Conservation (phyloP, 2,329 filamentous ascomycete species). For the Pestalotiopsis fici region DNA sequence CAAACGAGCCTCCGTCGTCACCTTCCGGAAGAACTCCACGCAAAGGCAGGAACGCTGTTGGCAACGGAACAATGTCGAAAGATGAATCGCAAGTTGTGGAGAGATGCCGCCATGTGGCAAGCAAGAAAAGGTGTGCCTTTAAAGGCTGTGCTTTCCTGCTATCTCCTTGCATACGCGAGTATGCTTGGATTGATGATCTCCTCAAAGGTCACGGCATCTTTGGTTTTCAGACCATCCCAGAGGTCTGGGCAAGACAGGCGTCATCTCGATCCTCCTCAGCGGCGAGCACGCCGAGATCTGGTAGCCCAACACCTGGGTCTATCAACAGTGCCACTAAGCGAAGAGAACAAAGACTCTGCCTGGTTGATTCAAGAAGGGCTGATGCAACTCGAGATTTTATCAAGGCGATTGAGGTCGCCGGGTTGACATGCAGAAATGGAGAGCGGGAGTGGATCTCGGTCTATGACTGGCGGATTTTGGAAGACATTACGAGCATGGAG, state of each 20-base stretch:
- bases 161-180: conserved; percentile 39
- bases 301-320: neutral
- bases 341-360: conserved; percentile 31
- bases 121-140: conserved; percentile 42
- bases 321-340: neutral
- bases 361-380: conserved; percentile 39
- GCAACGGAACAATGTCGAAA: neutral
- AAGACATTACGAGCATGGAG: conserved; percentile 41
- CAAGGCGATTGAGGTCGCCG: conserved; percentile 28
- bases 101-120: conserved; percentile 21
- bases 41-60: neutral
- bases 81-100: neutral
- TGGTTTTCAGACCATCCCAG: conserved; percentile 32
- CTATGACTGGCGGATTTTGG: conserved; percentile 49
- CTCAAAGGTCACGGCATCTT: conserved; percentile 43
- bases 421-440: conserved; percentile 25
- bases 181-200: conserved; percentile 37
- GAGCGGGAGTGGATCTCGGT: conserved; percentile 39
- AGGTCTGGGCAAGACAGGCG: conserved; percentile 30
- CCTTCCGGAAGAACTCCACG: conserved; percentile 13
- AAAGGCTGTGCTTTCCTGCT: conserved; percentile 38
- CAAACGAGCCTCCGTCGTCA: conserved; percentile 17
- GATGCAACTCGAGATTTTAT: conserved; percentile 35
- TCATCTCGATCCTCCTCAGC: neutral
- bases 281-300: neutral